Evolutionary conservation across 164 flowering plant genomes (phyloP), one percentile per base, ranked within the genome.

Genomic region (Malania oleifera): DNA sequence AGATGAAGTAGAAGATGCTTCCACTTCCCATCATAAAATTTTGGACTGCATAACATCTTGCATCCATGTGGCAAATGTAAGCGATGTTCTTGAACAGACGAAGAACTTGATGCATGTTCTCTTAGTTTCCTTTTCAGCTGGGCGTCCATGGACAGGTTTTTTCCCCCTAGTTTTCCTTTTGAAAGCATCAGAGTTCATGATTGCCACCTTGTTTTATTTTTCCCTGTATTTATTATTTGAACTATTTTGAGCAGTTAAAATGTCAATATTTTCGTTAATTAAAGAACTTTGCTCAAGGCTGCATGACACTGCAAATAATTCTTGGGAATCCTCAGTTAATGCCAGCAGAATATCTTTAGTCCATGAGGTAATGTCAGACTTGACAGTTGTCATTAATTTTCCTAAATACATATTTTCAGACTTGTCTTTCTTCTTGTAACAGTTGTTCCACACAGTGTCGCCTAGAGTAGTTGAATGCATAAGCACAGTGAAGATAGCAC

Each of bases 401-500:
- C 27, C 9, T 25, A 5, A 28, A 50, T 24, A 43, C 54, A 20
- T 52, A 4, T 44, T 1, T 39, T 54, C 17, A 2, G 17, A 20
- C 19, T 23, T 27, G 31, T 35, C 19, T 7, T n/a, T 66, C 31
- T 66, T 26, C 35, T 53, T 69, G 31, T 59, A 73, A 40, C 93
- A 89, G 98, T 41, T 86, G 45, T 74, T 82, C 67, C 56, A 50
- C 44, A 41, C 69, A 6, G 56, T 78, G 39, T 67, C 82, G 7
- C 87, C 86, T 23, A 75, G 69, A 62, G 68, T 88, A 37, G 65
- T 85, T 14, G 89, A 86, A 28, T 83, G 95, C 71, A 68, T 90
- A 65, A 74, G 46, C 65, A 85, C 80, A 0, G 66, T 90, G 39
- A 88, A 90, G 70, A 90, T 93, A 67, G 86, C 84, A 25, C 99